Percentiles rank a stretch among this genome's conserved stretches.
Conservation (phyloP, 2,329 filamentous ascomycete genomes). For the Stagonosporopsis cucurbitacearum region DNA sequence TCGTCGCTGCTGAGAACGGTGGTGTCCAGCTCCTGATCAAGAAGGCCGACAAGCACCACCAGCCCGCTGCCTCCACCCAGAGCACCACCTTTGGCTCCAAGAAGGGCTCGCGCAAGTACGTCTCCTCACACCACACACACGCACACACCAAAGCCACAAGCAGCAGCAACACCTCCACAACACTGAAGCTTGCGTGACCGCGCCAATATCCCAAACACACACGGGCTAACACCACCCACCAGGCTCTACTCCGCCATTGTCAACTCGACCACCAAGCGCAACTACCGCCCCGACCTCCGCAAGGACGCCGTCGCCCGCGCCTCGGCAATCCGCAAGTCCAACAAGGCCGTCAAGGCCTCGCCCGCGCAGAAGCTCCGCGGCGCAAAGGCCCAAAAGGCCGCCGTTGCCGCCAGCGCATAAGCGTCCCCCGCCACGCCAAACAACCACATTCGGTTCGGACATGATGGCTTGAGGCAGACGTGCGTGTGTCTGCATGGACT, state of each 20-base stretch:
- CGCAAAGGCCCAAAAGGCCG: constrained; percentile 76
- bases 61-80: constrained; percentile 72
- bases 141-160: no score
- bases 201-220: not conserved
- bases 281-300: constrained; percentile 71
- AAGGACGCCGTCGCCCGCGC: constrained; percentile 79
- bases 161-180: no score
- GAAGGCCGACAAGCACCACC: constrained; percentile 74
- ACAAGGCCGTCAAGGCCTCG: constrained; percentile 78
- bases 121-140: constrained; percentile 28
- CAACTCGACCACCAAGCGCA: constrained; percentile 78
- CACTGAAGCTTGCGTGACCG: no score
- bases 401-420: constrained; percentile 39
- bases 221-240: not conserved
- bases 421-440: not conserved
- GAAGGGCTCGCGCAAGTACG: constrained; percentile 82
- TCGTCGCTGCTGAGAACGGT: constrained; percentile 77
- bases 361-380: constrained; percentile 79
- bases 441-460: no score
- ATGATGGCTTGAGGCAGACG: not conserved
- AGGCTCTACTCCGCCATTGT: constrained; percentile 89
- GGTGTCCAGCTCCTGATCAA: constrained; percentile 84
- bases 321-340: constrained; percentile 80
- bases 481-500: not conserved
- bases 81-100: constrained; percentile 73